Percentiles rank a stretch among this genome's conserved stretches.
phyloP scores from a whole-genome alignment of 352 stramenopile species.

The Globisporangium irregulare region DNA sequence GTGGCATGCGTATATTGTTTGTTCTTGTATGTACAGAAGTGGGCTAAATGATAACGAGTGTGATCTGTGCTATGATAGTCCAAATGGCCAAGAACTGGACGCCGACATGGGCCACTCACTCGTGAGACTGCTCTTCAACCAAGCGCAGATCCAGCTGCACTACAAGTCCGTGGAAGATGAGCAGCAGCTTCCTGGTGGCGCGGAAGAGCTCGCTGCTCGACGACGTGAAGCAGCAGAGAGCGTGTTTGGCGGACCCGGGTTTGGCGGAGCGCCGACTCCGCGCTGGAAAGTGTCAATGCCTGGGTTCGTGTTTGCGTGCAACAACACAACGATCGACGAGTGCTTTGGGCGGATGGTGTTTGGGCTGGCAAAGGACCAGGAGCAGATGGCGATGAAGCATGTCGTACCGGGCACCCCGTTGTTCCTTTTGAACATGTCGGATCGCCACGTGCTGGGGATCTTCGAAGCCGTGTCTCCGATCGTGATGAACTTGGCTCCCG shows the following conservation, averaged over 20 bases:
- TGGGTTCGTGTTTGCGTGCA: conserved; percentile 85
- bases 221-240: conserved; percentile 76
- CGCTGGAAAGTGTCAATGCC: conserved; percentile 50
- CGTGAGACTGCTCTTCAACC: conserved; percentile 77
- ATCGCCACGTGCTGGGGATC: conserved; percentile 79
- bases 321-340: conserved; percentile 78
- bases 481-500: conserved; percentile 76
- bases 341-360: conserved; percentile 87
- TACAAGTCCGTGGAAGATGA: conserved; percentile 86
- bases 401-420: conserved; percentile 75
- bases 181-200: conserved; percentile 59
- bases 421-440: conserved; percentile 84
- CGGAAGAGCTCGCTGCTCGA: conserved; percentile 66
- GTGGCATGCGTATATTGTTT: background rate
- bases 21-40: conserved; percentile 8
- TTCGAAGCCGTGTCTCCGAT: conserved; percentile 80
- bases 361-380: conserved; percentile 69
- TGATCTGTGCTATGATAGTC: conserved; percentile 24
- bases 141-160: conserved; percentile 78
- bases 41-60: conserved; percentile 4
- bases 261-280: conserved; percentile 22
- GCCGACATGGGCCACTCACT: conserved; percentile 63
- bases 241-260: conserved; percentile 39
- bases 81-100: conserved; percentile 69
- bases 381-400: conserved; percentile 54